A percentile compares a stretch with the other conserved stretches of the same genome.
These are phyloP conservation scores for Penicillium decumbens DNA, from an alignment of 2,329 filamentous ascomycete genomes.

Conservation along the genomic window DNA sequence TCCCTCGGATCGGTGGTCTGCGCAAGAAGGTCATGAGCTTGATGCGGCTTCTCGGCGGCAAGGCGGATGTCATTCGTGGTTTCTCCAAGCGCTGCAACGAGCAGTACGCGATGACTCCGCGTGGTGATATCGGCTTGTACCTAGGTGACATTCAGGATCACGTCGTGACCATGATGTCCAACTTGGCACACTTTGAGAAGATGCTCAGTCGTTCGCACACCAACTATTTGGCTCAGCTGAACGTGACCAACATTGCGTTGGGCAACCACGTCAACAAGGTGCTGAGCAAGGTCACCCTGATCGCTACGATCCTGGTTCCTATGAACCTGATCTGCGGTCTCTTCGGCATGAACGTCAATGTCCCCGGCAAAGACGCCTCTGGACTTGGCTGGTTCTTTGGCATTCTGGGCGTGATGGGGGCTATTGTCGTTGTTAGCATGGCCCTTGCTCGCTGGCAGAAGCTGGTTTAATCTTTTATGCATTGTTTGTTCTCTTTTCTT, in stretches of 20 bases:
- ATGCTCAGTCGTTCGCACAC: conserved; percentile 90
- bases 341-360: conserved; percentile 50
- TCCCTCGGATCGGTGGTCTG: conserved; percentile 81
- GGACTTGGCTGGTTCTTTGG: conserved; percentile 48
- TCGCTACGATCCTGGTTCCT: conserved; percentile 93
- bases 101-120: conserved; percentile 89
- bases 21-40: conserved; percentile 94
- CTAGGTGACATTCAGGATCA: conserved; percentile 98
- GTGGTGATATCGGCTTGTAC: conserved; percentile 94
- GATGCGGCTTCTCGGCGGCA: conserved; percentile 87
- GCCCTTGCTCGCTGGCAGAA: conserved; percentile 40
- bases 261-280: conserved; percentile 84
- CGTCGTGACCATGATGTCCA: conserved; percentile 98
- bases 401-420: conserved; percentile 45
- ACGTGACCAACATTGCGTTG: conserved; percentile 82
- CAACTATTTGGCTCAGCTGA: conserved; percentile 93
- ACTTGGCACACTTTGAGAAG: conserved; percentile 92
- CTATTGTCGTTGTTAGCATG: conserved; percentile 40
- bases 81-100: conserved; percentile 99
- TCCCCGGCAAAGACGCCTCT: conserved; percentile 38
- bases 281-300: conserved; percentile 88
- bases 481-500: neutral
- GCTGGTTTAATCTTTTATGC: conserved; percentile 31
- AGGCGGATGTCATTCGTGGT: conserved; percentile 95
- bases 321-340: conserved; percentile 78